Evolutionary conservation across 768 basidiomycete species (phyloP), one percentile per base, ranked within the genome.

Genomic region (Podaxis pistillaris): DNA sequence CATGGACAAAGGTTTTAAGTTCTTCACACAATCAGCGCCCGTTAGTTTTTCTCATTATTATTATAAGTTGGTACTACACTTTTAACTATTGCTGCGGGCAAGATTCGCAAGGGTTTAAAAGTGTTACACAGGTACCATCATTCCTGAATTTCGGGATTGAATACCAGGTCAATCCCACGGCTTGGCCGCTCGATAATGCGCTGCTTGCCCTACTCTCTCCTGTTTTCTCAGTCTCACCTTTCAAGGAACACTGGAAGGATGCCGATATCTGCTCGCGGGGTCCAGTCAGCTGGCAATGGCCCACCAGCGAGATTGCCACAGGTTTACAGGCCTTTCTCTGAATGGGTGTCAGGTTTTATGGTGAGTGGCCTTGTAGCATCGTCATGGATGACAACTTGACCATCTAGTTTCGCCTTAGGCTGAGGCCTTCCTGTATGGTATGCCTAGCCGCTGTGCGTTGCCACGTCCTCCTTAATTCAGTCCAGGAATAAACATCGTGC

Each of bases 401-500:
- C 7, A 8, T 17, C 19, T 2, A 1, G 22, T 22, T 13, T 59
- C 19, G 11, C 22, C 28, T 13, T 40, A 60, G 50, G 37, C 41
- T 52, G 47, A 59, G 22, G 24, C 38, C 9, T 59, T 59, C 24
- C 49, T 59, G 4, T 59, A 59, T 59, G 58, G 58, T 59, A 19
- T 19, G 46, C 5, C 11, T 12, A n/a, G 15, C 6, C 36, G 7
- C 12, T n/a, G 17, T 8, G 17, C n/a, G 4, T 17, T 19, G 38
- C 11, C 36, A 4, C 12, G n/a, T 19, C 28, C 33, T 30, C 11
- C 24, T 22, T 38, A 36, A n/a, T 36, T 19, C 28, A 33, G 38
- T 11, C n/a, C 33, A 74, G 78, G 77, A n/a, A 71, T 76, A 51
- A 77, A 78, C 64, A 64, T 70, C 24, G 69, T 77, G 38, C 72